Conservation (phyloP, 2,329 filamentous ascomycete species). For the Neofusicoccum umdonicola region DNA sequence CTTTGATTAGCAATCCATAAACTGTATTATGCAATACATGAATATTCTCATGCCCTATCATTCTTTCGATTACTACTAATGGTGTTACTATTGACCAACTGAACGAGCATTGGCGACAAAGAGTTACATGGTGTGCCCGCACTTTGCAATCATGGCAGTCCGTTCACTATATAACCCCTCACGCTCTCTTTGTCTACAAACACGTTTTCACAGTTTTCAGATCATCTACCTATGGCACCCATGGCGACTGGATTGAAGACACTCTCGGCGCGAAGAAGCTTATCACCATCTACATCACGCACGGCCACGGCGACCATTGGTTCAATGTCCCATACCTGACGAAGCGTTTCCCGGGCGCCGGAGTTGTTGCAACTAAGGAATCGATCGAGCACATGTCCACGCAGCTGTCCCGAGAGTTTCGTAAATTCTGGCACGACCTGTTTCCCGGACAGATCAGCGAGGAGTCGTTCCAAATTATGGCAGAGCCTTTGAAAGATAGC, state of each 20-base stretch:
- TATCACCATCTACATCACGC: slow-evolving; percentile 41
- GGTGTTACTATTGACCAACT: too few species aligned
- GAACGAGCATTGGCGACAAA: too few species aligned
- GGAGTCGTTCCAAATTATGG: slow-evolving; percentile 3
- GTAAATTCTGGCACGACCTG: slow-evolving; percentile 22
- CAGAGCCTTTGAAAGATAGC: slow-evolving; percentile 18
- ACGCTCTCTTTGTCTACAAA: too few species aligned
- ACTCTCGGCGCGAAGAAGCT: slow-evolving; percentile 29
- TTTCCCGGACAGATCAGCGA: slow-evolving; percentile 28
- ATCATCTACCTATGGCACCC: too few species aligned
- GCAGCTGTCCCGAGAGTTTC: slow-evolving; percentile 21
- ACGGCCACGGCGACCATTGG: slow-evolving; percentile 44
- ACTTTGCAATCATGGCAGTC: too few species aligned
- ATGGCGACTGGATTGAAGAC: slow-evolving; percentile 2
- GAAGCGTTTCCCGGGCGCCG: slow-evolving; percentile 29
- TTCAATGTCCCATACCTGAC: slow-evolving; percentile 32
- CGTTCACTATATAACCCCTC: too few species aligned
- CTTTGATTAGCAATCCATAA: too few species aligned
- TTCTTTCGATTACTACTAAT: too few species aligned
- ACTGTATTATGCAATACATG: too few species aligned
- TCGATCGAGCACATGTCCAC: slow-evolving; percentile 25
- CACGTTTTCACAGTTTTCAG: too few species aligned
- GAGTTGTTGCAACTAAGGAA: slow-evolving; percentile 24
- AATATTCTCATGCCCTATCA: too few species aligned
- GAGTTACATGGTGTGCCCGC: too few species aligned